phyloP scores from a whole-genome alignment of 2,329 filamentous ascomycete species.

The Orbilia ellipsospora region DNA sequence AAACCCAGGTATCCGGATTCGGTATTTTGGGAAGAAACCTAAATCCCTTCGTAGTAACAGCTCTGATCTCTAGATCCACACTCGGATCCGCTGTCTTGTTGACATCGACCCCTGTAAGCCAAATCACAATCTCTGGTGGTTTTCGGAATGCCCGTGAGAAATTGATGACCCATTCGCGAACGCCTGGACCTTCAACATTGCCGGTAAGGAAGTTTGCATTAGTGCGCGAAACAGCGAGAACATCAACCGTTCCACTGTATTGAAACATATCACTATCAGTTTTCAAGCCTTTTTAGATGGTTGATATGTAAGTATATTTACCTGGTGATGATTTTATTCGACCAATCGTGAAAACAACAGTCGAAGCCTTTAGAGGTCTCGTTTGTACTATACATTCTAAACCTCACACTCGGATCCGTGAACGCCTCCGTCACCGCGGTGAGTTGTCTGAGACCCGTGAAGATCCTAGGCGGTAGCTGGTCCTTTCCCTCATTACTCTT shows the following conservation, averaged over 20 bases:
- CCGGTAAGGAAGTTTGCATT: conserved; percentile 44
- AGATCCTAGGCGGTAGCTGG: conserved; percentile 37
- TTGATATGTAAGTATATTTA: neutral
- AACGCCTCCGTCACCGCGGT: conserved; percentile 30
- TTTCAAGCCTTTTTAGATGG: neutral
- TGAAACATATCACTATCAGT: neutral
- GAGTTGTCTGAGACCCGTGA: conserved; percentile 39
- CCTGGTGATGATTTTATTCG: conserved; percentile 31
- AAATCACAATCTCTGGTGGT: conserved; percentile 46
- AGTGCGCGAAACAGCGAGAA: conserved; percentile 37
- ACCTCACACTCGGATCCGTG: conserved; percentile 39
- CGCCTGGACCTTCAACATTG: conserved; percentile 37
- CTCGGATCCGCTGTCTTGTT: conserved; percentile 20
- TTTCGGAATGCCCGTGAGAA: conserved; percentile 39
- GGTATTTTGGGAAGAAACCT: conserved; percentile 47
- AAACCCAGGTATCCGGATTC: conserved; percentile 41
- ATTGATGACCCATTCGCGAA: conserved; percentile 49
- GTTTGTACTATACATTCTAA: conserved; percentile 48
- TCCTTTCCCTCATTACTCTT: conserved; percentile 27
- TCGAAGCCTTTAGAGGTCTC: conserved; percentile 46
- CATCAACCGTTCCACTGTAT: conserved; percentile 45
- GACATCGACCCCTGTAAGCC: conserved; percentile 44
- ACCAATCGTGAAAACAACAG: conserved; percentile 53
- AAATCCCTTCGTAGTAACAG: conserved; percentile 46
- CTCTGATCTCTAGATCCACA: conserved; percentile 42